Conservation (phyloP, 2,329 filamentous ascomycete species). For the Colletotrichum navitas region DNA sequence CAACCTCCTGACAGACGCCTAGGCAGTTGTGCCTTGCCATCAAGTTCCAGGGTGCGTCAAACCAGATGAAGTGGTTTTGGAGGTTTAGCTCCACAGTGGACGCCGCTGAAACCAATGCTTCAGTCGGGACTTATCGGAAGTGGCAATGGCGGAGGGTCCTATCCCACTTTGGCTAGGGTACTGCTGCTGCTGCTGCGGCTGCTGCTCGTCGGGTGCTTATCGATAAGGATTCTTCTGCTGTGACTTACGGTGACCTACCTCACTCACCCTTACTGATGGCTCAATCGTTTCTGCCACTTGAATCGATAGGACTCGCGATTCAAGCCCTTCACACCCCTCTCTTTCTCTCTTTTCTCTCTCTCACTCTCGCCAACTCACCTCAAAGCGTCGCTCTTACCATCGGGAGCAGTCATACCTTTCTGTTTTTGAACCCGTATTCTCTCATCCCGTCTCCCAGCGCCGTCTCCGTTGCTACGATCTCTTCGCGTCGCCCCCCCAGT, state of each 20-base stretch:
- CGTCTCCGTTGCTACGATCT: conserved; percentile 9
- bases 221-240: conserved; percentile 16
- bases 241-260: conserved; percentile 12
- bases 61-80: neutral
- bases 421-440: neutral
- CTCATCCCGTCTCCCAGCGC: neutral
- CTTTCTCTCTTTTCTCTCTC: conserved; percentile 11
- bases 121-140: conserved; percentile 40
- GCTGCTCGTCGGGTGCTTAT: conserved; percentile 9
- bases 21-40: neutral
- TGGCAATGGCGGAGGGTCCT: conserved; percentile 13
- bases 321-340: conserved; percentile 19
- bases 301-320: conserved; percentile 33
- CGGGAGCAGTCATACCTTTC: neutral
- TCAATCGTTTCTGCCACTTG: conserved; percentile 38
- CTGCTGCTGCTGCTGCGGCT: too few species aligned
- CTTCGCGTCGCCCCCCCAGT: conserved; percentile 14
- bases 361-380: conserved; percentile 15
- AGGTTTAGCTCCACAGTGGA: conserved; percentile 24
- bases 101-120: conserved; percentile 9
- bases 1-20: neutral
- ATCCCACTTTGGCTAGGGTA: conserved; percentile 6
- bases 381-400: neutral
- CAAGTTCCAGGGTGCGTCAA: neutral
- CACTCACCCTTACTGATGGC: conserved; percentile 27